Conservation (phyloP, 352 stramenopile genomes). For the Salisapilia sapeloensis region DNA sequence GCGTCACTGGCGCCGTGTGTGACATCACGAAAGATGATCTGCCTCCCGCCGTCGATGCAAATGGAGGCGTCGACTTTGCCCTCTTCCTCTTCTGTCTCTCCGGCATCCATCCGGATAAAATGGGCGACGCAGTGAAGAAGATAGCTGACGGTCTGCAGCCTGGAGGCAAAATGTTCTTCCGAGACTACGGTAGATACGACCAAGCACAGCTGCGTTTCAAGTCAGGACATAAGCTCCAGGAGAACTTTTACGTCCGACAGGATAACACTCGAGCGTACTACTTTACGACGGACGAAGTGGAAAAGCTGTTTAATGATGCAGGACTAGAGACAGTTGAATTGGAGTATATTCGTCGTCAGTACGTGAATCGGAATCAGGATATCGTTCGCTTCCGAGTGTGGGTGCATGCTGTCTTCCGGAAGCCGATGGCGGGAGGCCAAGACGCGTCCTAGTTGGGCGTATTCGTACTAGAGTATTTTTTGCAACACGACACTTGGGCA, state of each 20-base stretch:
- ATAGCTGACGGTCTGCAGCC: conserved; percentile 61
- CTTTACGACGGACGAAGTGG: conserved; percentile 80
- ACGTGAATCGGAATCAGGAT: conserved; percentile 73
- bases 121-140: conserved; percentile 76
- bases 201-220: conserved; percentile 90
- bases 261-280: conserved; percentile 94
- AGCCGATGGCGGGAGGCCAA: conserved; percentile 14
- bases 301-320: conserved; percentile 29
- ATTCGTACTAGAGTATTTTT: no score
- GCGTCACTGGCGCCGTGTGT: conserved; percentile 54
- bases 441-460: conserved; percentile 1
- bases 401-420: conserved; percentile 76
- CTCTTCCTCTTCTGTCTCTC: conserved; percentile 84
- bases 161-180: conserved; percentile 81
- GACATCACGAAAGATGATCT: conserved; percentile 75
- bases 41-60: conserved; percentile 20
- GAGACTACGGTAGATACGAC: conserved; percentile 93
- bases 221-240: conserved; percentile 70
- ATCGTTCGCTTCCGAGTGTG: conserved; percentile 79
- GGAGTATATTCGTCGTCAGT: conserved; percentile 78
- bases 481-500: no score
- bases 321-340: conserved; percentile 56
- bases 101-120: conserved; percentile 80
- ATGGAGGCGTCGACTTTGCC: conserved; percentile 66
- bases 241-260: conserved; percentile 92